phyloP scores from a whole-genome alignment of 2,329 filamentous ascomycete genomes.

The Pseudocercospora fijiensis region DNA sequence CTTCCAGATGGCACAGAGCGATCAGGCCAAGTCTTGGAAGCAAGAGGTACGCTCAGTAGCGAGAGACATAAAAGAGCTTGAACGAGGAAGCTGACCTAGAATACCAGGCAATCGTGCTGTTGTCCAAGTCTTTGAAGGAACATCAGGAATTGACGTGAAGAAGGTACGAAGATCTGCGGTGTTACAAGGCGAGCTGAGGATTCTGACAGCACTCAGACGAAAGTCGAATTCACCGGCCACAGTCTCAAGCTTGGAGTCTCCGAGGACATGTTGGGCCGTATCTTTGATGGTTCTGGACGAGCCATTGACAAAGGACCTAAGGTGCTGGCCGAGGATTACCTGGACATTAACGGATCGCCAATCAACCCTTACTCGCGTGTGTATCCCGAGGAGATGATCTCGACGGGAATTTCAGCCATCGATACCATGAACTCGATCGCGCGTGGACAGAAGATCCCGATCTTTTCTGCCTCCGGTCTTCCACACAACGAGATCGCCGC shows the following conservation, averaged over 20 bases:
- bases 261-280: slow-evolving; percentile 98
- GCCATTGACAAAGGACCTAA: slow-evolving; percentile 99
- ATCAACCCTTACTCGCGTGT: slow-evolving; percentile 98
- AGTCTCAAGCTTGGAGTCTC: slow-evolving; percentile 98
- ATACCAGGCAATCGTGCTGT: slow-evolving; percentile 80
- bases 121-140: slow-evolving; percentile 98
- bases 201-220: slow-evolving; percentile 61
- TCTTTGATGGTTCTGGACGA: slow-evolving; percentile 96
- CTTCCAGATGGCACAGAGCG: slow-evolving; percentile 92
- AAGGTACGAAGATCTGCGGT: slow-evolving; percentile 56
- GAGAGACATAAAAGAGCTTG: neutral
- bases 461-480: slow-evolving; percentile 96
- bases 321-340: slow-evolving; percentile 94
- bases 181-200: neutral
- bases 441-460: slow-evolving; percentile 98
- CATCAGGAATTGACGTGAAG: slow-evolving; percentile 96
- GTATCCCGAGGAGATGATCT: slow-evolving; percentile 99
- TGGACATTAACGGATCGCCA: slow-evolving; percentile 97
- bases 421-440: slow-evolving; percentile 93
- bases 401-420: slow-evolving; percentile 97
- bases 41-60: slow-evolving; percentile 68
- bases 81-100: slow-evolving; percentile 13
- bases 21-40: slow-evolving; percentile 94
- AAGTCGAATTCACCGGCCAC: slow-evolving; percentile 94
- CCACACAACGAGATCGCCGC: slow-evolving; percentile 99